Conservation (phyloP, 169 alveolate species). For the Plasmodium reichenowi region DNA sequence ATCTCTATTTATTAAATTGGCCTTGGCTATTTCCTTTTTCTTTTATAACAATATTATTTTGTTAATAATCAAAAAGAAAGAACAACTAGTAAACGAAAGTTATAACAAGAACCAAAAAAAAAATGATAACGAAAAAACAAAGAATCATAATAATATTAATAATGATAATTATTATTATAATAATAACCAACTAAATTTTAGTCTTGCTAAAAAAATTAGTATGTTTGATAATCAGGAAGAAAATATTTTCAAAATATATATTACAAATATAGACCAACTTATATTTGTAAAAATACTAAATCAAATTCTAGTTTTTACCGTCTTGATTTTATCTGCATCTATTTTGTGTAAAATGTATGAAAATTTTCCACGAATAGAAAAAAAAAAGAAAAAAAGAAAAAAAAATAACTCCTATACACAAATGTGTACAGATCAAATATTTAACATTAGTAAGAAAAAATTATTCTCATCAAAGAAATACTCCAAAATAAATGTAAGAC, state of each 20-base stretch:
- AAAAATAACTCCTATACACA: not conserved
- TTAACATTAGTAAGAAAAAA: too few relatives aligned
- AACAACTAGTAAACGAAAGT: conserved; percentile 23
- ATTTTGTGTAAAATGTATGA: conserved; percentile 50
- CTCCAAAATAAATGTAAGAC: too few relatives aligned
- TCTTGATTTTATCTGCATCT: conserved; percentile 31
- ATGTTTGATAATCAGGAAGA: conserved; percentile 36
- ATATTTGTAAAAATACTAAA: conserved; percentile 34
- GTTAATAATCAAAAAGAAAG: conserved; percentile 37
- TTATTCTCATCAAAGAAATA: too few relatives aligned
- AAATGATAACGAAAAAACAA: not conserved
- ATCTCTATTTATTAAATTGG: conserved; percentile 37
- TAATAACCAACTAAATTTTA: too few relatives aligned
- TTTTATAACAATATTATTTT: conserved; percentile 65
- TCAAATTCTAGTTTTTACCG: conserved; percentile 26
- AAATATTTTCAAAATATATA: conserved; percentile 27
- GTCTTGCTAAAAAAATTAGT: conserved; percentile 3
- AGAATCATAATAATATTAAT: too few relatives aligned
- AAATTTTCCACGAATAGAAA: not conserved
- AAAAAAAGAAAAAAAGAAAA: not conserved
- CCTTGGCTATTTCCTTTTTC: conserved; percentile 47
- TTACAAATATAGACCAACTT: conserved; percentile 16
- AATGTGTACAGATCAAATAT: too few relatives aligned
- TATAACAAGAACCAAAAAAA: conserved; percentile 6
- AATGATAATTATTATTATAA: too few relatives aligned